Percentiles rank a stretch among this genome's conserved stretches.
These are phyloP conservation scores for Kregervanrija delftensis DNA, from an alignment of 805 yeast species.

Conservation along the genomic window DNA sequence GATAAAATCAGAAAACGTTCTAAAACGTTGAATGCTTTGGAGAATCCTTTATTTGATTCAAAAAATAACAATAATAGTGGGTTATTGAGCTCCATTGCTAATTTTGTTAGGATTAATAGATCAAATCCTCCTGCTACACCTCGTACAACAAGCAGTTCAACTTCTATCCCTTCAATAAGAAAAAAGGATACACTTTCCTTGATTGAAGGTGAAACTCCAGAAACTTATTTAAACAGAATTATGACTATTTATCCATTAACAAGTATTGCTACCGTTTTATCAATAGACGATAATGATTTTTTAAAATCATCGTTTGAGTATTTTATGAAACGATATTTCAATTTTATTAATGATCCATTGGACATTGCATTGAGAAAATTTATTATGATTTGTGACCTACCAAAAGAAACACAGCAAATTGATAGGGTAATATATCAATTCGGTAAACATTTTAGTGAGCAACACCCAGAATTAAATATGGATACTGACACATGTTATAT, in stretches of 20 bases:
- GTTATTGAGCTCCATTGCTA: slow-evolving; percentile 23
- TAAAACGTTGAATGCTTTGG: slow-evolving; percentile 25
- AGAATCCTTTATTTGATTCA: slow-evolving; percentile 11
- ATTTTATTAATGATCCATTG: slow-evolving; percentile 49
- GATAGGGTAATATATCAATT: slow-evolving; percentile 59
- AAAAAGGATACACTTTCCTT: slow-evolving; percentile 3
- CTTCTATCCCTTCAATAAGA: not conserved
- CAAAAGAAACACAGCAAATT: slow-evolving; percentile 70
- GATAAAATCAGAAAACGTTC: slow-evolving; percentile 24
- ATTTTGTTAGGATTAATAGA: slow-evolving; percentile 21
- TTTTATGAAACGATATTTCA: slow-evolving; percentile 32
- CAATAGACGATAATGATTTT: slow-evolving; percentile 25
- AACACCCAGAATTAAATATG: slow-evolving; percentile 32
- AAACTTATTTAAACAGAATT: slow-evolving; percentile 27
- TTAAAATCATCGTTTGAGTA: slow-evolving; percentile 18
- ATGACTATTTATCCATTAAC: slow-evolving; percentile 20
- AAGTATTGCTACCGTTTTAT: slow-evolving; percentile 22
- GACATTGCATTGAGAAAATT: slow-evolving; percentile 61
- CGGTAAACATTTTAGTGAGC: slow-evolving; percentile 42
- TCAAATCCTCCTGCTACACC: slow-evolving; percentile 2
- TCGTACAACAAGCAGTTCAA: slow-evolving; percentile 1
- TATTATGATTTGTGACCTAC: slow-evolving; percentile 51
- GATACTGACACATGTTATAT: slow-evolving; percentile 52
- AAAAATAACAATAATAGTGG: slow-evolving; percentile 14
- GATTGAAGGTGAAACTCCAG: slow-evolving; percentile 23